phyloP scores from a whole-genome alignment of 139 green algal species.

The Haematococcus lacustris region DNA sequence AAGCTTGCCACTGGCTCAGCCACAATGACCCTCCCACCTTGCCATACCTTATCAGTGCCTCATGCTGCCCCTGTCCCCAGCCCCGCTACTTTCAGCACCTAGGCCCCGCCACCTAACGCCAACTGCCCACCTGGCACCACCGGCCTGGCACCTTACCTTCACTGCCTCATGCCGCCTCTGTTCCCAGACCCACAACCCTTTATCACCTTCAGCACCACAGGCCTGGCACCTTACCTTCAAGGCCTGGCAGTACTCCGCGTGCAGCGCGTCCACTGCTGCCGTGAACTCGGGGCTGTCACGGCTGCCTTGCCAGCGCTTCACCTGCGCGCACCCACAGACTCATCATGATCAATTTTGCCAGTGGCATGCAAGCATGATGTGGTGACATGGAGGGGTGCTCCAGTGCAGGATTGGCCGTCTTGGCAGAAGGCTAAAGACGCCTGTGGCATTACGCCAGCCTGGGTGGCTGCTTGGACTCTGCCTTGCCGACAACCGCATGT shows the following conservation, averaged over 20 bases:
- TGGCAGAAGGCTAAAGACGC: not conserved
- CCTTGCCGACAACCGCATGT: not conserved
- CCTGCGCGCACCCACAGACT: not conserved
- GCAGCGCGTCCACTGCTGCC: constrained; percentile 10
- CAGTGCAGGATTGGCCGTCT: not conserved
- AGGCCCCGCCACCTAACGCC: too few relatives aligned
- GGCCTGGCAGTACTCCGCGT: constrained; percentile 1
- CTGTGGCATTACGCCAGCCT: not conserved
- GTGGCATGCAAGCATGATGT: not conserved
- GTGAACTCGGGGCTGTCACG: constrained; percentile 2
- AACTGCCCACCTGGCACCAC: too few relatives aligned
- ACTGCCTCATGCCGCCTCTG: too few relatives aligned
- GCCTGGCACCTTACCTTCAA: too few relatives aligned
- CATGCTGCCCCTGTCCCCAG: too few relatives aligned
- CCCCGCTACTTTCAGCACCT: too few relatives aligned
- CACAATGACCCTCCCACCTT: too few relatives aligned
- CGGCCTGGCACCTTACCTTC: too few relatives aligned
- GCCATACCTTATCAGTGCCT: too few relatives aligned
- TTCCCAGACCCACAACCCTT: too few relatives aligned
- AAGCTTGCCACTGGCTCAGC: too few relatives aligned
- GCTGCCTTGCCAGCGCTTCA: constrained; percentile 6
- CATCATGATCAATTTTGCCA: not conserved
- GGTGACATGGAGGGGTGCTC: not conserved
- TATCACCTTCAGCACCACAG: too few relatives aligned
- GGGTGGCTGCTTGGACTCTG: not conserved